Evolutionary conservation across 768 basidiomycete genomes (phyloP).

Genomic region (Harrya chromipes): DNA sequence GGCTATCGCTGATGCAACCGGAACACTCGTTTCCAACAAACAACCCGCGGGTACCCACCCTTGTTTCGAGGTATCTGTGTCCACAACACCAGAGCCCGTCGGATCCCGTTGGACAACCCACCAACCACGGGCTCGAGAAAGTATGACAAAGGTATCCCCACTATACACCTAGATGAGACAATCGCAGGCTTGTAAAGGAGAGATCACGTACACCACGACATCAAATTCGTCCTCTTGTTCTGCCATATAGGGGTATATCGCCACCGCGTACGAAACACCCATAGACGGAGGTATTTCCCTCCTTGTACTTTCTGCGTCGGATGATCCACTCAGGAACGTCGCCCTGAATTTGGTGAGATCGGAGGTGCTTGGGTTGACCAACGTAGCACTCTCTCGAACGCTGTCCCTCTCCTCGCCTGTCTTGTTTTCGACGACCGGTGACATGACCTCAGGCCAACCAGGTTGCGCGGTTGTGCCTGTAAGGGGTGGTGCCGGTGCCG

Average conservation of each 20-base stretch:
- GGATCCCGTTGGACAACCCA: constrained; percentile 98
- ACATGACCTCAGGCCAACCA: constrained; percentile 74
- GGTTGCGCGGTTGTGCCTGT: constrained; percentile 65
- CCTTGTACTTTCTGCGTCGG: constrained; percentile 34
- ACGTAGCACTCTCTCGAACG: constrained; percentile 36
- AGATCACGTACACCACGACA: constrained; percentile 78
- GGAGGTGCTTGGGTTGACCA: constrained; percentile 32
- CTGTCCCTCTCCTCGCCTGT: constrained; percentile 41
- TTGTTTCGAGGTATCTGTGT: constrained; percentile 74
- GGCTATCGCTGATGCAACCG: constrained; percentile 83
- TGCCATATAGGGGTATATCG: constrained; percentile 98
- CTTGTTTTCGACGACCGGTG: constrained; percentile 52
- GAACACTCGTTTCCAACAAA: constrained; percentile 87
- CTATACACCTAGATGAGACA: constrained; percentile 37
- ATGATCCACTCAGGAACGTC: constrained; percentile 14
- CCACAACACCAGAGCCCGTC: constrained; percentile 74
- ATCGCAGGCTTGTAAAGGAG: neutral
- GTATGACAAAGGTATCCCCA: constrained; percentile 90
- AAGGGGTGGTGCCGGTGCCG: constrained; percentile 47
- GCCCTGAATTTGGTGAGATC: constrained; percentile 19
- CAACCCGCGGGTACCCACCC: constrained; percentile 99
- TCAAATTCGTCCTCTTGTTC: constrained; percentile 99
- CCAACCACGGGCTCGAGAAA: constrained; percentile 96
- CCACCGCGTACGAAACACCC: constrained; percentile 89
- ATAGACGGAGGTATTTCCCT: constrained; percentile 44